Conservation (phyloP, 768 basidiomycete genomes). For the Cubamyces lactineus region DNA sequence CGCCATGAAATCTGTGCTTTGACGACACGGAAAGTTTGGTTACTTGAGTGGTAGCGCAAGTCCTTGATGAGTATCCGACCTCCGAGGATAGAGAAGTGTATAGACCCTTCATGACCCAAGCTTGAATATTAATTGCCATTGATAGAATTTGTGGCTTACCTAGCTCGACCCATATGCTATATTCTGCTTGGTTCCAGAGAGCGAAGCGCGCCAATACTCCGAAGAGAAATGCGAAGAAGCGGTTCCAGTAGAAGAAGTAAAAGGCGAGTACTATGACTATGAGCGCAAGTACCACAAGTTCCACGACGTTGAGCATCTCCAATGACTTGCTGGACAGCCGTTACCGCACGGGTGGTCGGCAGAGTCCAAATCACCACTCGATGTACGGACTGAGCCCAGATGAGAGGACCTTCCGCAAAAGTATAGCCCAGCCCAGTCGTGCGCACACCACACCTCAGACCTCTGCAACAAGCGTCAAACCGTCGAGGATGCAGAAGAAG, state of each 20-base stretch:
- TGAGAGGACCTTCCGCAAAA: too few species aligned
- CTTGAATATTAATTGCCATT: not conserved
- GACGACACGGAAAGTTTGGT: slow-evolving; percentile 83
- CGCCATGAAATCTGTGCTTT: slow-evolving; percentile 90
- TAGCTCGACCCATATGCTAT: slow-evolving; percentile 85
- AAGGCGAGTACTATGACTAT: slow-evolving; percentile 59
- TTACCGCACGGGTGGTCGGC: not conserved
- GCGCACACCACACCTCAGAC: too few species aligned
- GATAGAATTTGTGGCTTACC: slow-evolving; percentile 47
- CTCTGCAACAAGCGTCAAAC: too few species aligned
- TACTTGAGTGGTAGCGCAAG: slow-evolving; percentile 87
- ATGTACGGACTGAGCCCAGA: too few species aligned
- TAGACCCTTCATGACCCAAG: slow-evolving; percentile 58
- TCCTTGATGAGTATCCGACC: slow-evolving; percentile 91
- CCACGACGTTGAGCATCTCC: slow-evolving; percentile 58
- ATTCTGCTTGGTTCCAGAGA: slow-evolving; percentile 77
- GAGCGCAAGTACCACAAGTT: slow-evolving; percentile 67
- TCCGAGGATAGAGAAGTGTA: slow-evolving; percentile 87
- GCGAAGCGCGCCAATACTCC: slow-evolving; percentile 66
- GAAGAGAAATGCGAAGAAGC: slow-evolving; percentile 72
- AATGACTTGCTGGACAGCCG: not conserved
- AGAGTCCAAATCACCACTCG: too few species aligned
- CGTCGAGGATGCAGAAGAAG: too few species aligned
- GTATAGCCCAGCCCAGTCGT: too few species aligned
- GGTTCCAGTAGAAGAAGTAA: slow-evolving; percentile 92